Evolutionary conservation across 1,284 basidiomycete species (phyloP), one percentile per base, ranked within the genome.

Genomic region (Sphagnurus paluster): DNA sequence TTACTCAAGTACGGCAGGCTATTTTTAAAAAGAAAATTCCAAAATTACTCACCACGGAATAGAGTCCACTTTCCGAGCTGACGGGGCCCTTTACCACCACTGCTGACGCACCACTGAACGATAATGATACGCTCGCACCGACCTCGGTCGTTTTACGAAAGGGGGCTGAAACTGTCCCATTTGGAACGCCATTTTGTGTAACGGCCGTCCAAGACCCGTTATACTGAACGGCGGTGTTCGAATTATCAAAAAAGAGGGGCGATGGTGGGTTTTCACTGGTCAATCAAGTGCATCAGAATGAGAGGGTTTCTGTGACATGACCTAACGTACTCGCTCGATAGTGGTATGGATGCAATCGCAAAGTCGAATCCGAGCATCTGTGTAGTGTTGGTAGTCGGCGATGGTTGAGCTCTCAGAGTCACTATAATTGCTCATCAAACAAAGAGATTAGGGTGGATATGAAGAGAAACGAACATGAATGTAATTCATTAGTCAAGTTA

Each of bases 151-250:
- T 65, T 38, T 55, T 42, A 20, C 63, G 57, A 44, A 58, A 67
- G 13, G 64, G 61, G 4, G 54, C 50, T 5, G 62, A 59, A 36
- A 60, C 49, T 4, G 57, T 53, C 5, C 56, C 48, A 47, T 59
- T 64, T 1, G 65, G 67, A 11, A 68, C 55, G 26, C 59, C 56
- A 5, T 26, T 28, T 24, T 54, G 49, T 10, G 37, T 53, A 36
- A 26, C 39, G 5, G 29, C 14, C 8, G 48, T 35, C 66, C 66
- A 69, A 24, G 41, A 43, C 11, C 62, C 64, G 1, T 42, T 46
- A 42, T 68, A 66, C 21, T 55, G 20, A 1, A 69, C 46, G 4
- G 56, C 41, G n/a, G 55, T 59, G 41, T 69, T 57, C 34, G 56
- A 56, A 25, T 57, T 63, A 39, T 57, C 56, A 42, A 59, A 57